phyloP scores from a whole-genome alignment of 768 basidiomycete species.

The Macrolepiota fuliginosa region DNA sequence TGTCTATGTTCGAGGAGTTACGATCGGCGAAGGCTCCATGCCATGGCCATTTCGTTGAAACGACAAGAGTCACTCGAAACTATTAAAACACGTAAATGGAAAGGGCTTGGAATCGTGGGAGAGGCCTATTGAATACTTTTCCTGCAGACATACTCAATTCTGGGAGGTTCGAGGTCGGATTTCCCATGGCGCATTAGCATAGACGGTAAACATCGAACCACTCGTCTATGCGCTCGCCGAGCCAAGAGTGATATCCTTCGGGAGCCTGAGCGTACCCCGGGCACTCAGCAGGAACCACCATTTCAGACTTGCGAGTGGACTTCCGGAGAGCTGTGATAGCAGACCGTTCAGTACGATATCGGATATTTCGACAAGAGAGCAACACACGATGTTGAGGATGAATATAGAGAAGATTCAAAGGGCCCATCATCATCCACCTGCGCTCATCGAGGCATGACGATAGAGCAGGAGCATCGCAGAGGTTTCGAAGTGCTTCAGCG shows the following conservation, averaged over 20 bases:
- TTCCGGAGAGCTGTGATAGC: neutral
- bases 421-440: neutral
- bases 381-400: neutral
- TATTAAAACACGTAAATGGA: no score
- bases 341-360: neutral
- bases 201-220: neutral
- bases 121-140: no score
- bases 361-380: no score
- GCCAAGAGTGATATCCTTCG: neutral
- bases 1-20: no score
- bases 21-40: no score
- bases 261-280: neutral
- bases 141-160: no score
- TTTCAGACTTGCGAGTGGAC: neutral
- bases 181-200: no score
- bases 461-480: neutral
- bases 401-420: neutral
- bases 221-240: neutral
- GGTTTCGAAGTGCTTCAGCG: neutral
- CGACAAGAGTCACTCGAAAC: no score
- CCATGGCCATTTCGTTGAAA: no score
- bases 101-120: no score
- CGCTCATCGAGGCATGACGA: neutral
- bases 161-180: no score
- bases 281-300: neutral